phyloP scores from a whole-genome alignment of 2,329 filamentous ascomycete genomes.

The Aspergillus sojae region DNA sequence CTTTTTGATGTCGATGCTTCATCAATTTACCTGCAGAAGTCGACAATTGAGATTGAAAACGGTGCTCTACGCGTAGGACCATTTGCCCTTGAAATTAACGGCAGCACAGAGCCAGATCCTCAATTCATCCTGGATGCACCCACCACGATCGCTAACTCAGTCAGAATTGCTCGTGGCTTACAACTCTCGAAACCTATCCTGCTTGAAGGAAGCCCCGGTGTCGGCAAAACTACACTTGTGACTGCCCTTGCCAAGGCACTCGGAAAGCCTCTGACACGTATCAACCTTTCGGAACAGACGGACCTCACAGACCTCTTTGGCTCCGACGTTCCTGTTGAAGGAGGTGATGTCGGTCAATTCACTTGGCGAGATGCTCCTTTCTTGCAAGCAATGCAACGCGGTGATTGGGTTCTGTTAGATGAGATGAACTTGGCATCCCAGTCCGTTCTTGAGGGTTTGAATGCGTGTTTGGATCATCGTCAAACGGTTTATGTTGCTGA shows the following conservation, averaged over 20 bases:
- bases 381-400: slow-evolving; percentile 91
- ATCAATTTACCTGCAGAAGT: slow-evolving; percentile 65
- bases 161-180: slow-evolving; percentile 86
- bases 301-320: slow-evolving; percentile 97
- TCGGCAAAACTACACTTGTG: slow-evolving; percentile 94
- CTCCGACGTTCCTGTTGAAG: slow-evolving; percentile 92
- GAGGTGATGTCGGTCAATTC: slow-evolving; percentile 86
- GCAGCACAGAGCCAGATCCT: slow-evolving; percentile 54
- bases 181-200: slow-evolving; percentile 89
- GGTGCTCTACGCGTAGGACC: slow-evolving; percentile 68
- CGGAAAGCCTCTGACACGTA: slow-evolving; percentile 81
- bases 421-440: slow-evolving; percentile 99
- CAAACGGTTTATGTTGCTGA: slow-evolving; percentile 96
- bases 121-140: slow-evolving; percentile 82
- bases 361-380: slow-evolving; percentile 96
- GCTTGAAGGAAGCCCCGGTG: slow-evolving; percentile 94
- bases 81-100: slow-evolving; percentile 66
- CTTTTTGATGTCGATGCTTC: slow-evolving; percentile 67
- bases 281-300: slow-evolving; percentile 97
- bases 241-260: slow-evolving; percentile 79
- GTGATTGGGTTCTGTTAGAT: slow-evolving; percentile 94
- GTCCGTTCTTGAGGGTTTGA: slow-evolving; percentile 92
- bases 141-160: slow-evolving; percentile 85
- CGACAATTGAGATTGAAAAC: slow-evolving; percentile 60
- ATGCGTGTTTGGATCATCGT: slow-evolving; percentile 94